Conservation (phyloP, 2,329 filamentous ascomycete species). For the Dactylellina sp. region DNA sequence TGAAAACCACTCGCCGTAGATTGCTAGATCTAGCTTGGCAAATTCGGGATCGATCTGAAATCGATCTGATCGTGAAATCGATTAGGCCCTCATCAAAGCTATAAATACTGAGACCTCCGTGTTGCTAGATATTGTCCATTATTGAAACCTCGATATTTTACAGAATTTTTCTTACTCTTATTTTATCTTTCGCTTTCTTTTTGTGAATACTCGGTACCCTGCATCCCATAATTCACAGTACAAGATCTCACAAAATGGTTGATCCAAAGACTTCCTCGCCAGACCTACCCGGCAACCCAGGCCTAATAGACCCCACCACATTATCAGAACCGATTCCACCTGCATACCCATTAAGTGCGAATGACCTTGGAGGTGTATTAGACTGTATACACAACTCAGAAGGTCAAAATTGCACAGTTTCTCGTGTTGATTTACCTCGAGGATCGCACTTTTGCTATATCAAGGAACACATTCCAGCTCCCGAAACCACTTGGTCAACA, state of each 20-base stretch:
- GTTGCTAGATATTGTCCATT: too few species aligned
- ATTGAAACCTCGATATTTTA: too few species aligned
- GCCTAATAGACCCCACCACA: constrained; percentile 23
- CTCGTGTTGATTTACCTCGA: constrained; percentile 4
- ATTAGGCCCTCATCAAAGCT: too few species aligned
- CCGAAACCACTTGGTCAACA: constrained; percentile 72
- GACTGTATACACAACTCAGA: not conserved
- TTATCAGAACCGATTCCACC: constrained; percentile 18
- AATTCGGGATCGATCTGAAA: too few species aligned
- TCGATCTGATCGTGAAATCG: too few species aligned
- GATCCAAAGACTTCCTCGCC: not conserved
- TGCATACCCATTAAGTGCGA: constrained; percentile 3
- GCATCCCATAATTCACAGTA: not conserved
- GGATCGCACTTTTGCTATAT: constrained; percentile 28
- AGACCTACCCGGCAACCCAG: not conserved
- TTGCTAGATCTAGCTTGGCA: too few species aligned
- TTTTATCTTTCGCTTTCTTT: too few species aligned
- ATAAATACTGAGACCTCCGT: too few species aligned
- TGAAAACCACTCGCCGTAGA: too few species aligned
- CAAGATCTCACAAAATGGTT: not conserved
- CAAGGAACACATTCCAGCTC: not conserved
- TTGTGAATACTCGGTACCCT: too few species aligned
- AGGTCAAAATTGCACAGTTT: constrained; percentile 7
- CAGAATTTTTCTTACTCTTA: too few species aligned
- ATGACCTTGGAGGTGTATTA: constrained; percentile 10